Evolutionary conservation across 83 land plant species (phyloP).

Genomic region (Thuja plicata): DNA sequence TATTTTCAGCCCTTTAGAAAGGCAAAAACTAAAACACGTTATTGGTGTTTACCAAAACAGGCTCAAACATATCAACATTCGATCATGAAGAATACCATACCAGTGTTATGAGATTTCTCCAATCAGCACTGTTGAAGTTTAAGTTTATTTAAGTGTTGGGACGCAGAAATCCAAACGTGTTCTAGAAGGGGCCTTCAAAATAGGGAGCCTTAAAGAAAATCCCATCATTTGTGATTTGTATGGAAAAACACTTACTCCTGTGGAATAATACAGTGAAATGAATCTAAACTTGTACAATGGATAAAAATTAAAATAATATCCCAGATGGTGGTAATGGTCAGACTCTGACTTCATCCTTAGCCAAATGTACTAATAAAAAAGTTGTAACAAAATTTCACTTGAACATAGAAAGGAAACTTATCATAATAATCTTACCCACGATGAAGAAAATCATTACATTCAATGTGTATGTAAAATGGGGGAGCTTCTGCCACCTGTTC

Average conservation of each 20-base stretch:
- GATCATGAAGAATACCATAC: background rate
- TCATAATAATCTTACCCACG: constrained; percentile 39
- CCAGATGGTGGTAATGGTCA: background rate
- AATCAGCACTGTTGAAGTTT: too few relatives aligned
- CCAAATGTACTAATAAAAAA: background rate
- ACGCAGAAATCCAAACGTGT: background rate
- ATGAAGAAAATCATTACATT: constrained; percentile 48
- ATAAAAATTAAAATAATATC: background rate
- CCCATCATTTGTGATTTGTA: background rate
- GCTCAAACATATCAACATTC: background rate
- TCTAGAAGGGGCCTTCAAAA: background rate
- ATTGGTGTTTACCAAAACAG: background rate
- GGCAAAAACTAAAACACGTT: background rate
- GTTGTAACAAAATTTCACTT: background rate
- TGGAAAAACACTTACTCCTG: background rate
- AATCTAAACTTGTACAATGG: background rate
- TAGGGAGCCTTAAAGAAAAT: background rate
- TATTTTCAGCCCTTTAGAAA: too few relatives aligned
- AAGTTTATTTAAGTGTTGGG: background rate
- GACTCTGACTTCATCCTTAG: background rate
- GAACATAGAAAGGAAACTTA: background rate
- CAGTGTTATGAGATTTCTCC: background rate
- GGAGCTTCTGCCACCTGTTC: constrained; percentile 29
- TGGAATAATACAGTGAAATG: background rate
- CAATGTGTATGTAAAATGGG: constrained; percentile 42